Evolutionary conservation across 129 eudicot genomes (phyloP), one percentile per base, ranked within the genome.

Genomic region (Glebionis coronaria): DNA sequence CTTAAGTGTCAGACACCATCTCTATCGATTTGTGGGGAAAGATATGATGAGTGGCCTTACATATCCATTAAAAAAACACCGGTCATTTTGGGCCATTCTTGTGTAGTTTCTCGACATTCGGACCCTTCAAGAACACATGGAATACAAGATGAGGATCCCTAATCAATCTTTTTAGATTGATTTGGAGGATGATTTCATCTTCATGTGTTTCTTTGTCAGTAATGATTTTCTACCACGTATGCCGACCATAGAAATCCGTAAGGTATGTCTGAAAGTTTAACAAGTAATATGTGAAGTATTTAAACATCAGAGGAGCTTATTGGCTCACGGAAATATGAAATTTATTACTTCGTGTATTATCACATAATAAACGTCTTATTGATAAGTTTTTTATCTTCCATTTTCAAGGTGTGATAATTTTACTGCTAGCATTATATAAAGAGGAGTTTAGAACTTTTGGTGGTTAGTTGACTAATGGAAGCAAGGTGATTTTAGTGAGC

Each of bases 161-260:
- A 81, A 85, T 63, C 78, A 75, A 47, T 81, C 86, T 44, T 82
- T 74, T 25, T 55, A 89, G 84, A 72, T 85, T 65, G 87, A 89
- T 56, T 81, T 89, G 19, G 96, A 89, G 75, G 96, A 89, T 57
- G 93, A 89, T 59, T 89, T 89, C 65, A 83, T 89, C 71, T 89
- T 89, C 81, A 81, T 89, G 62, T 89, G 96, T 72, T 89, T 89
- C 75, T 89, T 89, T 79, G 96, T 85, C 14, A 93, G 96, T 56
- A 83, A 85, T 65, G 96, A 89, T 53, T 89, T 89, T 63, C 68
- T 89, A 61, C 96, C 93, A 25, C 96, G 85, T 71, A 89, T 89
- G 96, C 96, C 96, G 8, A 89, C 93, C 3, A 76, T 89, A 62
- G 96, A 89, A 80, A 89, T 86, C 42, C 94, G 93, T 13, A 94